Evolutionary conservation across 2,329 filamentous ascomycete genomes (phyloP).

Genomic region (Ascochyta pisi): DNA sequence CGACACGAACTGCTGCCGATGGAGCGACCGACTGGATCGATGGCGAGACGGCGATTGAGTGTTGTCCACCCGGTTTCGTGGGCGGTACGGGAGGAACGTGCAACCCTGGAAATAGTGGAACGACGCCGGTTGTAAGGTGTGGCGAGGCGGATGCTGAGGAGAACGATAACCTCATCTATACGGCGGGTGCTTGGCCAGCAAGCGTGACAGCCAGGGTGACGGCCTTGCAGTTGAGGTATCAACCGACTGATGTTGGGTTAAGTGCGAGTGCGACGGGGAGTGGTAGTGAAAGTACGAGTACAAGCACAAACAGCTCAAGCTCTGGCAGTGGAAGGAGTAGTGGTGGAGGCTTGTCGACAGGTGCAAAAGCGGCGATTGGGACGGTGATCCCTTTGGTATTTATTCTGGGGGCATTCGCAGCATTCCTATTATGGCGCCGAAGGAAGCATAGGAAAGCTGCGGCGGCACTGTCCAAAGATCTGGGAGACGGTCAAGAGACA

Average conservation of each 20-base stretch:
- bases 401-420: conserved; percentile 54
- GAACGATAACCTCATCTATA: conserved; percentile 22
- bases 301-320: neutral
- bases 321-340: conserved; percentile 39
- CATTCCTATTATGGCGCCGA: conserved; percentile 27
- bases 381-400: conserved; percentile 89
- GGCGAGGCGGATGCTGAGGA: conserved; percentile 35
- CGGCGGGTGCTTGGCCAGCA: conserved; percentile 20
- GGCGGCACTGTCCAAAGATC: neutral
- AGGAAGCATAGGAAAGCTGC: conserved; percentile 18
- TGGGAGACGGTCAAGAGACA: conserved; percentile 9
- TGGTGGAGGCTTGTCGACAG: conserved; percentile 59
- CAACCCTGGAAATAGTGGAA: conserved; percentile 19
- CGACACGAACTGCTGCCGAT: conserved; percentile 24
- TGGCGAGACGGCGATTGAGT: conserved; percentile 32
- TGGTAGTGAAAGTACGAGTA: neutral
- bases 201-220: conserved; percentile 19
- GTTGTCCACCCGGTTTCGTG: conserved; percentile 32
- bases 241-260: conserved; percentile 16
- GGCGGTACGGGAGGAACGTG: conserved; percentile 21
- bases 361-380: conserved; percentile 82
- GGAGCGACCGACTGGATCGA: conserved; percentile 21
- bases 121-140: conserved; percentile 21
- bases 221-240: conserved; percentile 27
- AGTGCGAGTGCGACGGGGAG: conserved; percentile 5